Evolutionary conservation across 768 basidiomycete species (phyloP).

Genomic region (Xerocomellus intermedius): DNA sequence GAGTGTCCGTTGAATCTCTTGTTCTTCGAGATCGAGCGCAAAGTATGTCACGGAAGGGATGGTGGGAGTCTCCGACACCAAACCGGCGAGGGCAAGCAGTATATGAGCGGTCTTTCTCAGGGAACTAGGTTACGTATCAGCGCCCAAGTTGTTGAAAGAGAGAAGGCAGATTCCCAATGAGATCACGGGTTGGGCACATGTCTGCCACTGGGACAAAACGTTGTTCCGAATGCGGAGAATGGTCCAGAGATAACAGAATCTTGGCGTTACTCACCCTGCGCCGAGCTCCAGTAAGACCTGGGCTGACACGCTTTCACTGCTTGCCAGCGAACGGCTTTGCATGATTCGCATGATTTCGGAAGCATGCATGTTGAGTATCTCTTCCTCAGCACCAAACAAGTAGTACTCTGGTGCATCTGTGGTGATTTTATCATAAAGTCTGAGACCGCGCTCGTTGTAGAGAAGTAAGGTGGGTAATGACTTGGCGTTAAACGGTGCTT

Average conservation of each 20-base stretch:
- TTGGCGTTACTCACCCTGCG: slow-evolving; percentile 66
- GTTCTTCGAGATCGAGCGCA: slow-evolving; percentile 90
- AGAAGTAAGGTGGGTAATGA: slow-evolving; percentile 78
- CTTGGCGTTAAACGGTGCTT: slow-evolving; percentile 52
- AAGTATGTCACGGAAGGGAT: slow-evolving; percentile 72
- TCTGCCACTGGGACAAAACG: background rate
- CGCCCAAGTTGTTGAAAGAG: background rate
- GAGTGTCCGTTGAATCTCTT: slow-evolving; percentile 81
- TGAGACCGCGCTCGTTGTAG: slow-evolving; percentile 84
- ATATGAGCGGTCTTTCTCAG: slow-evolving; percentile 88
- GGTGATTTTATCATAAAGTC: slow-evolving; percentile 84
- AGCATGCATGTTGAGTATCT: slow-evolving; percentile 71
- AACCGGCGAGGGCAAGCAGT: slow-evolving; percentile 63
- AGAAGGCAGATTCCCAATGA: background rate
- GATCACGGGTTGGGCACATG: background rate
- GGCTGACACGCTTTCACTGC: slow-evolving; percentile 33
- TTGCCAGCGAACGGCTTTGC: slow-evolving; percentile 40
- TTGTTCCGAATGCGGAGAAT: background rate
- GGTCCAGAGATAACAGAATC: background rate
- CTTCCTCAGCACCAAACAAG: slow-evolving; percentile 84
- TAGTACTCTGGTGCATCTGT: slow-evolving; percentile 83
- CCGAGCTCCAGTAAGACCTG: slow-evolving; percentile 87
- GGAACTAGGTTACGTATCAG: slow-evolving; percentile 47
- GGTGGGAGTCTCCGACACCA: slow-evolving; percentile 38
- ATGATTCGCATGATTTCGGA: slow-evolving; percentile 74